Conservation (phyloP, 2,329 filamentous ascomycete species). For the Hymenoscyphus fructigenus region DNA sequence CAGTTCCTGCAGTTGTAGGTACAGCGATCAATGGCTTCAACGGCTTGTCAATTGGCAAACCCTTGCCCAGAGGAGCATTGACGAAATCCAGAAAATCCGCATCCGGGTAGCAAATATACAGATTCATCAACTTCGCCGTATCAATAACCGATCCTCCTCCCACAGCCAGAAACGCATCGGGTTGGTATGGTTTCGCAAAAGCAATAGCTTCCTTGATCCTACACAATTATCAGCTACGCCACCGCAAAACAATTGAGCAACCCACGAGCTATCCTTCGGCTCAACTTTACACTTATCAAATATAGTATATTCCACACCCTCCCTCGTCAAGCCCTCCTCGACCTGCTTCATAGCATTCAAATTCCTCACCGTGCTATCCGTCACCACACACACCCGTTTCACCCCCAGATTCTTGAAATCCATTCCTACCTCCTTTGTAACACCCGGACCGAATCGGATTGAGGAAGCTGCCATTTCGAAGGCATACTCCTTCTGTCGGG, state of each 20-base stretch:
- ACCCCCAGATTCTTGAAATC: slow-evolving; percentile 90
- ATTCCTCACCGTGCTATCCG: slow-evolving; percentile 77
- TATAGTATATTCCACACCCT: slow-evolving; percentile 78
- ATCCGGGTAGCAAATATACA: slow-evolving; percentile 87
- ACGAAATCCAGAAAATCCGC: slow-evolving; percentile 97
- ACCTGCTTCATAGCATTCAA: slow-evolving; percentile 90
- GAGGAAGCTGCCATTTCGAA: slow-evolving; percentile 98
- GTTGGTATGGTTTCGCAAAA: slow-evolving; percentile 75
- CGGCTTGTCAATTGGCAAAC: slow-evolving; percentile 68
- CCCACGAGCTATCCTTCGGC: slow-evolving; percentile 90
- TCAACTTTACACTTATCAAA: slow-evolving; percentile 82
- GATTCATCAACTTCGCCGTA: slow-evolving; percentile 97
- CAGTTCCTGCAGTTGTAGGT: slow-evolving; percentile 82
- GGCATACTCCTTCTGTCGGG: slow-evolving; percentile 87
- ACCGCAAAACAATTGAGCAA: not conserved
- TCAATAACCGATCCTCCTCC: slow-evolving; percentile 95
- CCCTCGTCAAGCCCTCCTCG: slow-evolving; percentile 71
- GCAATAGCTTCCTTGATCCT: slow-evolving; percentile 88
- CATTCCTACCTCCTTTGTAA: slow-evolving; percentile 96
- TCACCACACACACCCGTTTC: slow-evolving; percentile 87
- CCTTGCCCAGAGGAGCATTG: slow-evolving; percentile 88
- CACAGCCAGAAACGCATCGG: slow-evolving; percentile 91
- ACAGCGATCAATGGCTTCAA: slow-evolving; percentile 78
- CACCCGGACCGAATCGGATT: slow-evolving; percentile 90
- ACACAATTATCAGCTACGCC: not conserved